Conservation (phyloP, 371 early-diverging fungal genomes). For the Apophysomyces variabilis region DNA sequence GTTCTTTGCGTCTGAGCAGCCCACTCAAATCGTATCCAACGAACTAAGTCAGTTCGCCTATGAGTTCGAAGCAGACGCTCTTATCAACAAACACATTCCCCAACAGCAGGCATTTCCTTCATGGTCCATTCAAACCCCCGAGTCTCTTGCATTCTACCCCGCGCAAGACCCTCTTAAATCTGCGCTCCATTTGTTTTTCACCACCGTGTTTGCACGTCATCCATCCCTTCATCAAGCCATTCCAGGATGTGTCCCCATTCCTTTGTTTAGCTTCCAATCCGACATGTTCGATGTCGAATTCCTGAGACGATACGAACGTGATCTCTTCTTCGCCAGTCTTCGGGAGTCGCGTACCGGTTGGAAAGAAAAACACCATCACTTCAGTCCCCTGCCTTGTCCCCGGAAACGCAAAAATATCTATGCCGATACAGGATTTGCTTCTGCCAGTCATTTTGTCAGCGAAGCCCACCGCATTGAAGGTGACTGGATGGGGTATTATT, state of each 20-base stretch:
- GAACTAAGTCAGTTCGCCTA: constrained; percentile 50
- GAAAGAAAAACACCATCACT: constrained; percentile 23
- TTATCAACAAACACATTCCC: constrained; percentile 43
- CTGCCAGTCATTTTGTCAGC: constrained; percentile 37
- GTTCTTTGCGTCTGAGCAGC: constrained; percentile 25
- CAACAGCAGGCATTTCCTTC: constrained; percentile 18
- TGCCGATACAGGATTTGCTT: constrained; percentile 41
- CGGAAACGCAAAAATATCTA: constrained; percentile 28
- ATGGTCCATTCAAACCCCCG: not conserved
- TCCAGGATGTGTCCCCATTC: constrained; percentile 47
- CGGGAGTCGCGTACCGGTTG: constrained; percentile 24
- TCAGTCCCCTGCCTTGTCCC: not conserved
- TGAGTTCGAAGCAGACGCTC: constrained; percentile 44
- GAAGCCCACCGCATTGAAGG: constrained; percentile 51
- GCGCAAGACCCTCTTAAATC: constrained; percentile 45
- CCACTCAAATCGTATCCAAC: constrained; percentile 33
- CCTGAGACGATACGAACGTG: constrained; percentile 48
- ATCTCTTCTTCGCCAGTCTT: constrained; percentile 31
- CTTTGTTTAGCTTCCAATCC: constrained; percentile 37
- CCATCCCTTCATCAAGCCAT: constrained; percentile 44
- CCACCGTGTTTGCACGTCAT: constrained; percentile 48
- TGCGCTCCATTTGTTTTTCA: constrained; percentile 51
- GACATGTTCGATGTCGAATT: constrained; percentile 49
- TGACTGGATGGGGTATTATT: constrained; percentile 56
- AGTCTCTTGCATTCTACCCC: constrained; percentile 35